Evolutionary conservation across 805 yeast species (phyloP), one percentile per base, ranked within the genome.

Genomic region (Barnettozyma pratensis): DNA sequence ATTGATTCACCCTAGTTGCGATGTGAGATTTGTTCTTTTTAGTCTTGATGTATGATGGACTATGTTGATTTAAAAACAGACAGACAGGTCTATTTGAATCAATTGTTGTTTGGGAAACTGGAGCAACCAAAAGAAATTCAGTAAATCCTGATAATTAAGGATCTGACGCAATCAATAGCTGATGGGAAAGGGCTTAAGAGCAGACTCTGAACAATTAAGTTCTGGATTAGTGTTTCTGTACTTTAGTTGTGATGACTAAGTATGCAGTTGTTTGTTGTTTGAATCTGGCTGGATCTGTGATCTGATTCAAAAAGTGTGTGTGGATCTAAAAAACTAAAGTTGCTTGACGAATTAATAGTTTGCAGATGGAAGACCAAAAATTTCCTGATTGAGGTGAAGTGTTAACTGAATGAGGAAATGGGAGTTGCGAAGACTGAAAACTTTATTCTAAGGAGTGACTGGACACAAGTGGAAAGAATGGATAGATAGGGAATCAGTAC

Each of bases 361-460:
- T 41, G 44, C 44, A 32, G 38, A 41, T 31, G 34, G 34, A 10
- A 19, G 19, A 31, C 19, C 36, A 46, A 28, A 14, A 14, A 46
- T 42, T 42, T 42, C 49, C 49, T 34, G 34, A 42, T 41, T 31
- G 43, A 46, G 49, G 19, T 28, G 27, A 28, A 26, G 43, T n/a
- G 37, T 31, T 42, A 32, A 34, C 46, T 46, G 45, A 30, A 46
- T 38, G 26, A 27, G 49, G 49, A 42, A 41, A 19, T 37, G 36
- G 35, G 30, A 26, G n/a, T 19, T 14, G 27, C 29, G 29, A 9
- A 26, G 5, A 38, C 11, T 35, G 32, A 32, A 45, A 40, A 36
- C 29, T 19, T 19, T 19, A 19, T 19, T 19, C 19, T 19, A 19
- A 19, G 19, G 42, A 45, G 11, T 26, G 42, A 29, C 39, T n/a